A percentile compares a stretch with the other conserved stretches of the same genome.
Evolutionary conservation across 2,329 filamentous ascomycete species (phyloP).

Genomic region (Clonostachys rhizophaga): DNA sequence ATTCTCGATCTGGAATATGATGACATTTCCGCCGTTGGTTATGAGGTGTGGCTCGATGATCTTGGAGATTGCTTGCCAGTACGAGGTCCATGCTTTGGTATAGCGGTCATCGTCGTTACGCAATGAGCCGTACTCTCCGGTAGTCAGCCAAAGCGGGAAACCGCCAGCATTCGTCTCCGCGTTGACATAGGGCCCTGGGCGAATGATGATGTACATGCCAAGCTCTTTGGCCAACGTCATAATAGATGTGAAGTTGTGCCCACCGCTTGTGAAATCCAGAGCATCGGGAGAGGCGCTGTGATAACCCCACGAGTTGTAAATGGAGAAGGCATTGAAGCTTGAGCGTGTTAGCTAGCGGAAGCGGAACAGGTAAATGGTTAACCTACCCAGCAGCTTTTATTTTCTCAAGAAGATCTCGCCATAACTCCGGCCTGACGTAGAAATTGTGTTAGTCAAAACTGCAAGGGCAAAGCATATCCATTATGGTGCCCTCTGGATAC

Average conservation of each 20-base stretch:
- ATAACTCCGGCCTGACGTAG: constrained; percentile 16
- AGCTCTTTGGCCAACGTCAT: constrained; percentile 40
- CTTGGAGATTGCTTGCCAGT: constrained; percentile 42
- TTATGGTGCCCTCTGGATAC: constrained; percentile 3
- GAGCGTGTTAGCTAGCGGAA: neutral
- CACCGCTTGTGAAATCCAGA: constrained; percentile 13
- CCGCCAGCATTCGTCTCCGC: constrained; percentile 60
- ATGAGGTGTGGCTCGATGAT: constrained; percentile 47
- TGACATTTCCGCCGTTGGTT: constrained; percentile 51
- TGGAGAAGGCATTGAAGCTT: constrained; percentile 36
- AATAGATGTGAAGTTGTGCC: constrained; percentile 42
- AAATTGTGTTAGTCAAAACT: neutral
- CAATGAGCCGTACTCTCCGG: constrained; percentile 49
- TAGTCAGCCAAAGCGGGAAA: constrained; percentile 58
- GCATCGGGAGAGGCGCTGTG: constrained; percentile 25
- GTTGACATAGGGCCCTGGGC: constrained; percentile 59
- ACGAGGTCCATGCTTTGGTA: constrained; percentile 48
- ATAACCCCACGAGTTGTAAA: constrained; percentile 35
- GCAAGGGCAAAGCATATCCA: neutral
- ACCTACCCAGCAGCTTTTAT: constrained; percentile 31
- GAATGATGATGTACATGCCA: constrained; percentile 35
- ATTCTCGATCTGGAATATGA: constrained; percentile 53
- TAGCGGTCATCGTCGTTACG: constrained; percentile 48
- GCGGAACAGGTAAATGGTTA: neutral
- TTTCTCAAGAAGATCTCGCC: constrained; percentile 35